Base-by-base conservation (phyloP, 805 yeast genomes). In the Kluyveromyces aestuarii region DNA sequence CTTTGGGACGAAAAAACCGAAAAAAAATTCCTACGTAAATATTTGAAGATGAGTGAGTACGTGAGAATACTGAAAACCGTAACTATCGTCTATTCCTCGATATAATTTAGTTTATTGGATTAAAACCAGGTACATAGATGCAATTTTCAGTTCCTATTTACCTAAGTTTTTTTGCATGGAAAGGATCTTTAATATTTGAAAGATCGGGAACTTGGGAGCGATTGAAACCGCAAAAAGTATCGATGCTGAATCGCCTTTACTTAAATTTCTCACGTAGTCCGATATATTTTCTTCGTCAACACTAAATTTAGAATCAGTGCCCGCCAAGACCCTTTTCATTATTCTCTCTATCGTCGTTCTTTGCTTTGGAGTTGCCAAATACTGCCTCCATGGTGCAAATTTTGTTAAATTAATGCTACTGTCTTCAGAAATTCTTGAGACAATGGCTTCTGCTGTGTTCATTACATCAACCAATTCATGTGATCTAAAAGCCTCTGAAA, bases 321-420 rank as follows among this genome's bases (percentile, higher is more conserved):
- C 38, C 2, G 33, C 8, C 7, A 27, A 41, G 4, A 48, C 41
- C 19, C 18, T 48, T n/a, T 40, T 42, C 13, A 55, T 27, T 30
- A 48, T 54, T 11, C 30, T 57, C 19, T 42, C 30, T 1, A 66
- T 41, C 2, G 46, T 39, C 1, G 37, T 33, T 42, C 48, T 47
- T 46, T 70, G 73, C 38, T 56, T 64, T 2, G 47, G 38, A 2
- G 71, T 52, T 0, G 71, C 62, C 2, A 56, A 50, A 0, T 50
- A 48, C 2, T 38, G 38, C 49, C 73, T 61, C 73, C 73, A 70
- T 17, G 48, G 51, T 10, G 70, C 62, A 48, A 47, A 61, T 41
- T 61, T 66, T 14, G 66, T 55, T 2, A 53, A 51, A 27, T 55
- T 55, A 21, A 43, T 47, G 11, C 44, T 35, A 30, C 2, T 43